A percentile compares a stretch with the other conserved stretches of the same genome.
Conservation (phyloP, 352 stramenopile genomes). For the Phytophthora multivora region DNA sequence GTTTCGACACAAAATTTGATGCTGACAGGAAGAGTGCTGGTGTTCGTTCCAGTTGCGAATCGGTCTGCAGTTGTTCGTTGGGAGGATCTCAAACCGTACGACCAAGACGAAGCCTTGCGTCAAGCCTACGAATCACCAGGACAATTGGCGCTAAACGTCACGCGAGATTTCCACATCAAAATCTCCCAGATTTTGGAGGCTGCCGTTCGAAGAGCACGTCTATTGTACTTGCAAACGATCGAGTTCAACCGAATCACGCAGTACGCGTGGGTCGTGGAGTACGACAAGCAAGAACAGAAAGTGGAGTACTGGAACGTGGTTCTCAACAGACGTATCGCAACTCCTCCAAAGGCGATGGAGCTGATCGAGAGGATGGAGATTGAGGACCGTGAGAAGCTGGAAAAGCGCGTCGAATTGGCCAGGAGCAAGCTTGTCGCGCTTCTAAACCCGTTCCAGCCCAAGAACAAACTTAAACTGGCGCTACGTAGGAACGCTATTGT, state of each 20-base stretch:
- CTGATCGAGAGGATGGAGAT: slow-evolving; percentile 64
- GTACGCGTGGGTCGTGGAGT: slow-evolving; percentile 72
- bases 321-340: slow-evolving; percentile 59
- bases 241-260: slow-evolving; percentile 74
- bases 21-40: slow-evolving; percentile 56
- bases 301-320: slow-evolving; percentile 82
- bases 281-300: slow-evolving; percentile 54
- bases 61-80: slow-evolving; percentile 60
- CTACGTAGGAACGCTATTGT: slow-evolving; percentile 54
- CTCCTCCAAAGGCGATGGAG: slow-evolving; percentile 58
- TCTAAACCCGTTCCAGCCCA: slow-evolving; percentile 58
- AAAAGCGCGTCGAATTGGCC: slow-evolving; percentile 58
- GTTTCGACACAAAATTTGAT: slow-evolving; percentile 74
- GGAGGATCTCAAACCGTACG: slow-evolving; percentile 52
- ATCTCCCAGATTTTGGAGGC: slow-evolving; percentile 39
- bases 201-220: slow-evolving; percentile 38
- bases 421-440: slow-evolving; percentile 57
- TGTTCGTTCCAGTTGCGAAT: slow-evolving; percentile 64
- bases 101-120: slow-evolving; percentile 49
- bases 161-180: slow-evolving; percentile 45
- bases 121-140: slow-evolving; percentile 46
- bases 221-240: slow-evolving; percentile 69
- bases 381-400: slow-evolving; percentile 53
- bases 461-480: slow-evolving; percentile 46
- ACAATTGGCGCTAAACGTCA: slow-evolving; percentile 34